Percentiles rank a stretch among this genome's conserved stretches.
These are phyloP conservation scores for Fragilaria radians DNA, from an alignment of 108 stramenopile species.

Conservation along the genomic window DNA sequence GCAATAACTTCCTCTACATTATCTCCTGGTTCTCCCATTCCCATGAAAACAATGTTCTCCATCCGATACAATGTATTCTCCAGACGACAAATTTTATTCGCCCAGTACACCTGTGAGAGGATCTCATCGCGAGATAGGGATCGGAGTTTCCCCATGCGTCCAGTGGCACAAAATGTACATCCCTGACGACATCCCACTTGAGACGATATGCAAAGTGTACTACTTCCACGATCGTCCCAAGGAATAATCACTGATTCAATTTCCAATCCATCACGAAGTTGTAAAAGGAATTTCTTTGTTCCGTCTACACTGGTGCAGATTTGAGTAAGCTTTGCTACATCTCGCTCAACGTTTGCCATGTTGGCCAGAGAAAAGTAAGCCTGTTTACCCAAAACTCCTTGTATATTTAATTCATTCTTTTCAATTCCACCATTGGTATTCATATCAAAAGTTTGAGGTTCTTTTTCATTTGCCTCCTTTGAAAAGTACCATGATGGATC, in stretches of 20 bases:
- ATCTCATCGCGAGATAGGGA: constrained; percentile 67
- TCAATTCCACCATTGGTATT: constrained; percentile 6
- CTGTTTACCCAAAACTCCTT: background rate
- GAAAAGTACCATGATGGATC: constrained; percentile 50
- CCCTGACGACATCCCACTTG: constrained; percentile 88
- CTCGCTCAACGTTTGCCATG: constrained; percentile 11
- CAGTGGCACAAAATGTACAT: constrained; percentile 85
- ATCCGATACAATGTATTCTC: constrained; percentile 27
- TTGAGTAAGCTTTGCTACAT: constrained; percentile 16
- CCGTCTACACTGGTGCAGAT: constrained; percentile 37
- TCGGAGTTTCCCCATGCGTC: constrained; percentile 72
- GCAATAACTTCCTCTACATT: constrained; percentile 43
- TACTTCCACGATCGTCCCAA: constrained; percentile 39
- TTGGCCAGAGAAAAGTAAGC: background rate
- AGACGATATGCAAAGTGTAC: constrained; percentile 70
- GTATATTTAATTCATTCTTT: constrained; percentile 3
- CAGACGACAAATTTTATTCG: constrained; percentile 41
- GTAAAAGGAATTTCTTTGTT: constrained; percentile 50
- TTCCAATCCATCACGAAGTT: constrained; percentile 27
- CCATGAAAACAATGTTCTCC: constrained; percentile 81
- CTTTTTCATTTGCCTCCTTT: background rate
- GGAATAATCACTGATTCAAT: constrained; percentile 62
- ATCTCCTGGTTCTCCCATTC: constrained; percentile 81
- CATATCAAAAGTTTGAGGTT: constrained; percentile 1
- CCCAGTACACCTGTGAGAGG: constrained; percentile 67